These are phyloP conservation scores for Porphyrellus cyaneotinctus DNA, from an alignment of 768 basidiomycete species.

Conservation along the genomic window DNA sequence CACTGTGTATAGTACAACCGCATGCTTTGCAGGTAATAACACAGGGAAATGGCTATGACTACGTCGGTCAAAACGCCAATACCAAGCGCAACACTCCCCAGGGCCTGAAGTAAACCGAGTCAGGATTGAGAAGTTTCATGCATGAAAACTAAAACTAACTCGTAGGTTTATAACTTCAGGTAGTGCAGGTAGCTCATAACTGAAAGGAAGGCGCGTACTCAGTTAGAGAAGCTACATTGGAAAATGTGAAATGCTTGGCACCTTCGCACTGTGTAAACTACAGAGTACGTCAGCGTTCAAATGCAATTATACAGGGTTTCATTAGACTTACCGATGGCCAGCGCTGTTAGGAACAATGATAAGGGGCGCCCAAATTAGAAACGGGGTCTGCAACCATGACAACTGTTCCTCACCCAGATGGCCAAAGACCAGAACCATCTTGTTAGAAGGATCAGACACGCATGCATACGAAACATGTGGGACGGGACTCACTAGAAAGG, in stretches of 20 bases:
- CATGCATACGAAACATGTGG: neutral
- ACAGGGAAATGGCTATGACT: constrained; percentile 47
- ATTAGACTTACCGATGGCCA: constrained; percentile 37
- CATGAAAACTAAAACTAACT: constrained; percentile 31
- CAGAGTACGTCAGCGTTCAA: constrained; percentile 3
- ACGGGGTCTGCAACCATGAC: neutral
- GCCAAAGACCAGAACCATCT: constrained; percentile 46
- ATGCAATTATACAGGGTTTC: neutral
- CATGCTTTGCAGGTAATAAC: constrained; percentile 51
- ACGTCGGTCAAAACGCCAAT: constrained; percentile 50
- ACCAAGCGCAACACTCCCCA: constrained; percentile 48
- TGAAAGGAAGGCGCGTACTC: constrained; percentile 13
- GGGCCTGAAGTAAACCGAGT: constrained; percentile 28
- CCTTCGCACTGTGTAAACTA: constrained; percentile 46
- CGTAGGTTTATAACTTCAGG: constrained; percentile 42
- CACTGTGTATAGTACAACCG: constrained; percentile 47
- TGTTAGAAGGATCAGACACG: neutral
- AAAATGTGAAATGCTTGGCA: constrained; percentile 19
- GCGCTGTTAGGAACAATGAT: constrained; percentile 21
- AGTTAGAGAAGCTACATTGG: neutral
- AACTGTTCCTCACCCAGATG: constrained; percentile 43
- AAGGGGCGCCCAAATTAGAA: neutral
- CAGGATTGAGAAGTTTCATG: neutral
- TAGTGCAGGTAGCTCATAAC: constrained; percentile 41
- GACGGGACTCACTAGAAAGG: constrained; percentile 39